Evolutionary conservation across 352 stramenopile genomes (phyloP), one percentile per base, ranked within the genome.

Genomic region (Pythium rhizo-oryzae): DNA sequence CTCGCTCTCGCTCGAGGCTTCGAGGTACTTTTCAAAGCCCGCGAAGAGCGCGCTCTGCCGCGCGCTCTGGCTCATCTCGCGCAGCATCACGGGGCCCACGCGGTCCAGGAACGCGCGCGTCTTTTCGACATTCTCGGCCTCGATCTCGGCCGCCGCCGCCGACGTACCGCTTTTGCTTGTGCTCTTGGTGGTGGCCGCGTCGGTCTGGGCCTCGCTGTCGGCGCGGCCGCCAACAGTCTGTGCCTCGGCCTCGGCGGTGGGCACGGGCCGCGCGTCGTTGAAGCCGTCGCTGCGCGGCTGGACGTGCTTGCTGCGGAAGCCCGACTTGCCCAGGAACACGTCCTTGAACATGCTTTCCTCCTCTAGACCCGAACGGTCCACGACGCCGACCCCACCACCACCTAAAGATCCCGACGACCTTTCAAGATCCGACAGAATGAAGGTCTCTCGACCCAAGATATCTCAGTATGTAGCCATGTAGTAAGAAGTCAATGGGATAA

Each of bases 1-100:
- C 37, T 82, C 79, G 37, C 81, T 90, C 44, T 93, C 83, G n/a
- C 85, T 79, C 2, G 78, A 79, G n/a, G 87, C 79, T 52, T 89
- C 79, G 19, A 90, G 58, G 67, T 88, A 78, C 50, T 65, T 66
- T 52, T 90, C 79, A 52, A 91, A 80, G 5, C 81, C 84, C n/a
- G 62, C 65, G 57, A 90, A 91, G 18, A 75, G 80, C 30, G 71
- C 56, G 59, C 79, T 82, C 18, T 70, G 80, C 23, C 71, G 67
- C 25, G 65, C 71, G 30, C 72, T 88, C 56, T 77, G 71, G 46
- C 61, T 35, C 67, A 94, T 85, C 68, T 94, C 84, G 28, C 68
- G 63, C 11, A 94, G 70, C 81, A 92, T 88, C 18, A 82, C 56
- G 3, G 74, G 72, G 0, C 83, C 82, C 0, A 88, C 70, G 21